These are phyloP conservation scores for Arthrobotrys conoides DNA, from an alignment of 2,329 filamentous ascomycete species.

Conservation along the genomic window DNA sequence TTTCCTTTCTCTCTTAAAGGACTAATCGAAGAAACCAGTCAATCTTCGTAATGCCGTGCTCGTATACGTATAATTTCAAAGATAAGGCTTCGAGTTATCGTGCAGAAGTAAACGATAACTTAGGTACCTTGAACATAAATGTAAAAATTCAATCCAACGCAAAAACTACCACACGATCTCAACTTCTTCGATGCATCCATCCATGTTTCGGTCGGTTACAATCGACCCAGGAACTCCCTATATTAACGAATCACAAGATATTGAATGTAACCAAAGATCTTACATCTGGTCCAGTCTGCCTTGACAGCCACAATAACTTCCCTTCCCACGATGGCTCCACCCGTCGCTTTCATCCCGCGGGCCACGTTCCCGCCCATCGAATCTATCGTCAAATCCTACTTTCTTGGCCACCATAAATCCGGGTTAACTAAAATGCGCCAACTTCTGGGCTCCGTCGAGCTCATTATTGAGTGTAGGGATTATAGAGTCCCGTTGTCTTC, in stretches of 20 bases:
- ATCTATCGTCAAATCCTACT: constrained; percentile 89
- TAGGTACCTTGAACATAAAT: no score
- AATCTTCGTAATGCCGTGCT: no score
- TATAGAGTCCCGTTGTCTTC: constrained; percentile 90
- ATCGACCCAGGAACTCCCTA: not conserved
- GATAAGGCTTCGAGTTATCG: no score
- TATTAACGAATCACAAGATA: not conserved
- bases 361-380: constrained; percentile 78
- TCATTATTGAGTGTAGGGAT: constrained; percentile 95
- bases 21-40: no score
- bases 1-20: no score
- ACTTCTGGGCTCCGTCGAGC: constrained; percentile 82
- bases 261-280: constrained; percentile 13
- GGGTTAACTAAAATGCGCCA: constrained; percentile 86
- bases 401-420: constrained; percentile 89
- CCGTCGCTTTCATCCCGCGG: constrained; percentile 78
- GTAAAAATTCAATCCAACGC: constrained; percentile 17
- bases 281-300: constrained; percentile 14
- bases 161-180: constrained; percentile 23
- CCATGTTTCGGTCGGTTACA: not conserved
- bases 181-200: not conserved
- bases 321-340: constrained; percentile 45
- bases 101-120: no score
- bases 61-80: no score
- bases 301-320: constrained; percentile 7